These are phyloP conservation scores for Rhodocollybia butyracea DNA, from an alignment of 768 basidiomycete species.

Conservation along the genomic window DNA sequence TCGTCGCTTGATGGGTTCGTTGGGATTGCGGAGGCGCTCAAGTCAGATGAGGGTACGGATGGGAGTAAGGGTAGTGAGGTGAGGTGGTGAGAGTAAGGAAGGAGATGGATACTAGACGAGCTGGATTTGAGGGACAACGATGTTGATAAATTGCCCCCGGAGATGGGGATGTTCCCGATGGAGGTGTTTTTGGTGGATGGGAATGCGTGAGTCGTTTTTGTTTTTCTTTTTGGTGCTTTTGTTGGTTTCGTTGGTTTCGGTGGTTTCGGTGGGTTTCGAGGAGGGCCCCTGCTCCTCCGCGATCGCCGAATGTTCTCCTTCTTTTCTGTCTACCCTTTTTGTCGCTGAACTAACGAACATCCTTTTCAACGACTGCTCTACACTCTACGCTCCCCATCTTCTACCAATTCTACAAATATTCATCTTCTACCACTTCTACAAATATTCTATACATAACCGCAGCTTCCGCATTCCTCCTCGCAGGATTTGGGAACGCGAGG, in stretches of 20 bases:
- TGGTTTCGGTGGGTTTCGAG: no score
- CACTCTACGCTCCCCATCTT: no score
- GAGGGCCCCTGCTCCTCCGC: no score
- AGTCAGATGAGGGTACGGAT: conserved; percentile 55
- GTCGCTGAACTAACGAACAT: no score
- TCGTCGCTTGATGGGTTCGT: conserved; percentile 60
- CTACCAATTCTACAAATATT: no score
- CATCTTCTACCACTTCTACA: no score
- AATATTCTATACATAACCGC: no score
- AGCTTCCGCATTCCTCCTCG: conserved; percentile 83
- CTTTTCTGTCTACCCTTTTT: no score
- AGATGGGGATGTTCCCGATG: conserved; percentile 70
- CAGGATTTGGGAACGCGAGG: conserved; percentile 84
- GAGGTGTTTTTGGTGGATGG: conserved; percentile 85
- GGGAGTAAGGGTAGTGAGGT: conserved; percentile 79
- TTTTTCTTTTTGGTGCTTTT: not conserved
- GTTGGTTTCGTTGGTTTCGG: not conserved
- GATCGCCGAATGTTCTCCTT: no score
- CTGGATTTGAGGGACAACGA: conserved; percentile 82
- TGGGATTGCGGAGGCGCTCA: conserved; percentile 60
- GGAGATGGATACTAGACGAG: conserved; percentile 77
- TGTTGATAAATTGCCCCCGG: conserved; percentile 62
- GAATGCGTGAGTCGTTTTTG: conserved; percentile 57
- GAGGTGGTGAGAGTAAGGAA: conserved; percentile 78
- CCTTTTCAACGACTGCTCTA: no score